Conservation (phyloP, 2,329 filamentous ascomycete genomes). For the Macrophomina tecta region DNA sequence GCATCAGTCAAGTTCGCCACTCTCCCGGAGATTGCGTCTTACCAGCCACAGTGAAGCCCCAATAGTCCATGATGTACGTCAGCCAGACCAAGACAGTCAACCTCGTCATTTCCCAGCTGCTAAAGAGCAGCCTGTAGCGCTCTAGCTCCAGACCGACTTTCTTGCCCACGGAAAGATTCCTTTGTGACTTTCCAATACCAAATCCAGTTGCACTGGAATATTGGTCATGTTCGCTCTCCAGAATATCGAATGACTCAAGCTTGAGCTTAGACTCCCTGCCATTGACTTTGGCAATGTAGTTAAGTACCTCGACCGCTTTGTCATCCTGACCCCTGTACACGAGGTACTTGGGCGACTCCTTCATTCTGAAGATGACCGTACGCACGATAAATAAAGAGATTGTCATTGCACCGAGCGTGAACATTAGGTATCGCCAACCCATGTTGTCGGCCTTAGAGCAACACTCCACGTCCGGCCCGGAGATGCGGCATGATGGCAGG, state of each 20-base stretch:
- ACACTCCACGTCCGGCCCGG: conserved; percentile 40
- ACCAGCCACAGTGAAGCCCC: conserved; percentile 57
- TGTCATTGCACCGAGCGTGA: conserved; percentile 48
- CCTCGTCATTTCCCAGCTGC: conserved; percentile 48
- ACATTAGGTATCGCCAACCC: conserved; percentile 54
- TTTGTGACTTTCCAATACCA: conserved; percentile 41
- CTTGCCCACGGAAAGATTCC: conserved; percentile 31
- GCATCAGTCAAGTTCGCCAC: not conserved
- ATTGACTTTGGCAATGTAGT: conserved; percentile 53
- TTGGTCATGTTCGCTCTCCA: conserved; percentile 40
- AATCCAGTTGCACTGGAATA: conserved; percentile 34
- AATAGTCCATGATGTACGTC: conserved; percentile 59
- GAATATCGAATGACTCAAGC: conserved; percentile 43
- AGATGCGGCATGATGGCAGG: conserved; percentile 53
- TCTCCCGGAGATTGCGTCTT: not conserved
- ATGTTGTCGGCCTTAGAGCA: conserved; percentile 48
- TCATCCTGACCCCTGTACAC: conserved; percentile 60
- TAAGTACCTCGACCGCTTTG: conserved; percentile 55
- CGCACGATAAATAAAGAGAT: conserved; percentile 57
- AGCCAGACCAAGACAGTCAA: conserved; percentile 58
- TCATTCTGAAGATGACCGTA: conserved; percentile 60
- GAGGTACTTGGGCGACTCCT: conserved; percentile 66
- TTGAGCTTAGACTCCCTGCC: conserved; percentile 42
- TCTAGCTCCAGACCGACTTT: conserved; percentile 49
- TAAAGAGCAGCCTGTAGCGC: conserved; percentile 55